These are phyloP conservation scores for Cladophialophora immunda DNA, from an alignment of 2,329 filamentous ascomycete genomes.

Conservation along the genomic window DNA sequence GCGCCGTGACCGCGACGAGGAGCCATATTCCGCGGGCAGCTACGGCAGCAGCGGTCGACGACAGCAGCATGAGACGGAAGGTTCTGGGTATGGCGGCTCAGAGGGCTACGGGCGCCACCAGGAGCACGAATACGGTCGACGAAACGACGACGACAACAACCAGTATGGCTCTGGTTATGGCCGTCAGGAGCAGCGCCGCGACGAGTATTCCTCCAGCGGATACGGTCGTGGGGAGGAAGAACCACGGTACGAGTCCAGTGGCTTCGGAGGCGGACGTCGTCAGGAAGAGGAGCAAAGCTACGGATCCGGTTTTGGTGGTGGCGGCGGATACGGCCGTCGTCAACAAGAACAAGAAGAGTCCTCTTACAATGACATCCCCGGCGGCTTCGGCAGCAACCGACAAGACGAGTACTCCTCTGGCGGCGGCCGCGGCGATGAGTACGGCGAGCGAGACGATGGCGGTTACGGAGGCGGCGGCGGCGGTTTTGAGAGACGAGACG, in stretches of 20 bases:
- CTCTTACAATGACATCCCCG: constrained; percentile 11
- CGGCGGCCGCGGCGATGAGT: constrained; percentile 13
- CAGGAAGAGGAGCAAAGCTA: constrained; percentile 9
- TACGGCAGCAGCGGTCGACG: constrained; percentile 21
- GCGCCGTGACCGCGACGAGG: constrained; percentile 10
- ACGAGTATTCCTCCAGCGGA: constrained; percentile 13
- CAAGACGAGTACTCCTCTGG: constrained; percentile 18
- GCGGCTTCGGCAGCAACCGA: constrained; percentile 15
- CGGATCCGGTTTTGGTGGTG: constrained; percentile 3
- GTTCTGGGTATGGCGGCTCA: constrained; percentile 4
- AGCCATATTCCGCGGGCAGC: constrained; percentile 14
- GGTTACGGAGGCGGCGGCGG: constrained; percentile 25
- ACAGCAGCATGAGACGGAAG: constrained; percentile 13
- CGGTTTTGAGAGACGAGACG: constrained; percentile 14
- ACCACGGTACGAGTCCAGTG: constrained; percentile 2
- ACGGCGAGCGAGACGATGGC: constrained; percentile 20
- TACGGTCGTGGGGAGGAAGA: constrained; percentile 14
- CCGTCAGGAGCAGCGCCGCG: constrained; percentile 18
- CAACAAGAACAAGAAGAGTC: constrained; percentile 21
- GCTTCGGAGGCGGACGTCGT: constrained; percentile 15
- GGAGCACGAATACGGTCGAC: constrained; percentile 34
- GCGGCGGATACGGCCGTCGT: constrained; percentile 16
- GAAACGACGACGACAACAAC: constrained; percentile 13
- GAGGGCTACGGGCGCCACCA: constrained; percentile 20
- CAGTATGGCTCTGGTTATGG: constrained; percentile 28